A percentile compares a stretch with the other conserved stretches of the same genome.
phyloP scores from a whole-genome alignment of 495 filamentous ascomycete genomes.

The Parmelia sp. region DNA sequence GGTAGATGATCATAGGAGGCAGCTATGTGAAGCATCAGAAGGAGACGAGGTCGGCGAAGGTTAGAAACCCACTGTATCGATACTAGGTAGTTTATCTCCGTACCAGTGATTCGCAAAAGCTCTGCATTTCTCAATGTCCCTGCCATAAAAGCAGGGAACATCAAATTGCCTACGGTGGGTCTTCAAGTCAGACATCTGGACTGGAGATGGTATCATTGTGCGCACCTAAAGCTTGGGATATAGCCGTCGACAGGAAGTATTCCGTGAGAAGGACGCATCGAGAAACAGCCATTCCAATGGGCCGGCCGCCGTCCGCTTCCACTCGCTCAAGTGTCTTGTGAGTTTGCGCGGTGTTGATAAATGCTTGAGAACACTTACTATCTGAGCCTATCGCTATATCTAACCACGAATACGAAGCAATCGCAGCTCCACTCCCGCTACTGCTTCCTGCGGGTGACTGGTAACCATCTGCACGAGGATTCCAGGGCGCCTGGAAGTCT shows the following conservation, averaged over 20 bases:
- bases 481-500: slow-evolving; percentile 42
- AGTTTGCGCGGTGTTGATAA: too few relatives aligned
- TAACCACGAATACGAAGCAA: slow-evolving; percentile 47
- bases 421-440: slow-evolving; percentile 40
- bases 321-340: neutral
- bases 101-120: slow-evolving; percentile 21
- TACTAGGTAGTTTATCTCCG: slow-evolving; percentile 3
- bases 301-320: slow-evolving; percentile 21
- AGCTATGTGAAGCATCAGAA: too few relatives aligned
- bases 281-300: slow-evolving; percentile 27
- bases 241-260: slow-evolving; percentile 16
- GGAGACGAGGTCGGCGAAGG: too few relatives aligned
- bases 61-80: neutral
- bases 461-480: slow-evolving; percentile 50
- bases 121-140: slow-evolving; percentile 15
- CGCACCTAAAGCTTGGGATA: slow-evolving; percentile 9
- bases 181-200: neutral
- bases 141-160: slow-evolving; percentile 13
- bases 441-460: slow-evolving; percentile 40
- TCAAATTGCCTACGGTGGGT: neutral
- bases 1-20: too few relatives aligned
- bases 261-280: slow-evolving; percentile 22
- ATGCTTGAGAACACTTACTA: slow-evolving; percentile 19
- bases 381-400: slow-evolving; percentile 45
- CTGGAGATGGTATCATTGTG: too few relatives aligned